Conservation (phyloP, 768 basidiomycete species). For the Rhizopogon vinicolor region DNA sequence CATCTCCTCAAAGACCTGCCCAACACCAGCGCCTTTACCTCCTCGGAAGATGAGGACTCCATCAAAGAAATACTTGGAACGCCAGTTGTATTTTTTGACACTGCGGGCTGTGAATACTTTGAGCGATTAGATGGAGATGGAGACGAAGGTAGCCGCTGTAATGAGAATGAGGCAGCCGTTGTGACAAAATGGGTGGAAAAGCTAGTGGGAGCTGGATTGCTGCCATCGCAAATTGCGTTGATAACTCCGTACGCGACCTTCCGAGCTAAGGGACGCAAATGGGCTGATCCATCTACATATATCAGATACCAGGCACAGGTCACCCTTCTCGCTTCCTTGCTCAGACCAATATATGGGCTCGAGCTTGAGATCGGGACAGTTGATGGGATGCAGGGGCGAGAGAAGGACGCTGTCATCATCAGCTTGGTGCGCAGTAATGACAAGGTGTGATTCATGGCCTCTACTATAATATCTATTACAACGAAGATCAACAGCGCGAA, state of each 20-base stretch:
- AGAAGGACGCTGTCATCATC: conserved; percentile 92
- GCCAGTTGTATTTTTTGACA: conserved; percentile 92
- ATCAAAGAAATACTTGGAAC: conserved; percentile 66
- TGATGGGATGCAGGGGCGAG: conserved; percentile 96
- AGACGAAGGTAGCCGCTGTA: conserved; percentile 89
- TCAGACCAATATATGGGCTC: conserved; percentile 65
- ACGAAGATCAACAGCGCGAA: conserved; percentile 50
- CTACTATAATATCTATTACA: conserved; percentile 3
- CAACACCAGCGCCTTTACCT: conserved; percentile 33
- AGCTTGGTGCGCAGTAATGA: conserved; percentile 92
- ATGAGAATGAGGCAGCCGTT: conserved; percentile 91
- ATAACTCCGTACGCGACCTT: conserved; percentile 69
- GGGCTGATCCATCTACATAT: background rate
- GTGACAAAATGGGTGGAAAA: conserved; percentile 80
- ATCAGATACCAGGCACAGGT: conserved; percentile 92
- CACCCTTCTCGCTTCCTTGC: conserved; percentile 68
- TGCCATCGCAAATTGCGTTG: conserved; percentile 73
- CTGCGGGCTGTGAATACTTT: conserved; percentile 89
- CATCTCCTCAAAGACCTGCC: conserved; percentile 74
- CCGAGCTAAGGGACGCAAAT: background rate
- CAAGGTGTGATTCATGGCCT: conserved; percentile 38
- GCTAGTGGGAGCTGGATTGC: conserved; percentile 64
- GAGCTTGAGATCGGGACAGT: conserved; percentile 89
- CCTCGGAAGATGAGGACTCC: conserved; percentile 54
- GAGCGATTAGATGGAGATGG: conserved; percentile 73